phyloP scores from a whole-genome alignment of 768 basidiomycete genomes.

The Mrakia gelida region DNA sequence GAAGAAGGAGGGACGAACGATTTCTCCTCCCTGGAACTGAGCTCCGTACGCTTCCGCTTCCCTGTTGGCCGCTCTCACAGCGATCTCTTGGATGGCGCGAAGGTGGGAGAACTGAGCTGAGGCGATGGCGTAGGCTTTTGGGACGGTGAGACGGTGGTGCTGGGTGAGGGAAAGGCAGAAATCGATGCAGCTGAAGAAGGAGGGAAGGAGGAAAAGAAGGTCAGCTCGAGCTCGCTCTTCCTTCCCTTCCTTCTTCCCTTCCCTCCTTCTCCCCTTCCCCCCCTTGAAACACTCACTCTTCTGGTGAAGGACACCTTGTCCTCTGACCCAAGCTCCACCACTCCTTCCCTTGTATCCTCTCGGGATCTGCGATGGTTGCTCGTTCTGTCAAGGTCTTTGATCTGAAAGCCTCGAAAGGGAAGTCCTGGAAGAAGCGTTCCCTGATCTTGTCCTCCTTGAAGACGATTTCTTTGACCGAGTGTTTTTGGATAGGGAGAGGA shows the following conservation, averaged over 20 bases:
- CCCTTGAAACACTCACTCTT: conserved; percentile 66
- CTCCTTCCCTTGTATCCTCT: conserved; percentile 55
- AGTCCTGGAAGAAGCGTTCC: conserved; percentile 87
- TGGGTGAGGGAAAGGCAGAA: conserved; percentile 76
- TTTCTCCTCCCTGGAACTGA: conserved; percentile 52
- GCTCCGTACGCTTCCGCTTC: conserved; percentile 77
- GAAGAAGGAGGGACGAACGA: conserved; percentile 13
- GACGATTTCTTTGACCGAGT: conserved; percentile 45
- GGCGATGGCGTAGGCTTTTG: conserved; percentile 72
- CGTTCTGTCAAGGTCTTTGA: conserved; percentile 72
- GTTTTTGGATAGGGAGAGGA: conserved; percentile 15
- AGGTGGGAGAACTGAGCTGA: conserved; percentile 83
- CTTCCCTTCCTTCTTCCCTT: not conserved
- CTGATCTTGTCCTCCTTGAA: conserved; percentile 84
- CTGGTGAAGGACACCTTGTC: conserved; percentile 73
- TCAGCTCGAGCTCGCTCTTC: not conserved
- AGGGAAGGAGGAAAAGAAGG: not conserved
- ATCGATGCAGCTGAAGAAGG: conserved; percentile 59
- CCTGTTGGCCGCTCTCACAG: conserved; percentile 66
- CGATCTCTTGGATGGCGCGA: conserved; percentile 75
- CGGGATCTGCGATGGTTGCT: conserved; percentile 52
- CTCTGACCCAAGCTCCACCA: conserved; percentile 82
- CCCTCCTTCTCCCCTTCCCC: not conserved
- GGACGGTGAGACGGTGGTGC: conserved; percentile 59
- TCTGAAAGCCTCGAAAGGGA: conserved; percentile 91